Evolutionary conservation across 208 protist species (phyloP).

Genomic region (Trypanosoma melophagium): DNA sequence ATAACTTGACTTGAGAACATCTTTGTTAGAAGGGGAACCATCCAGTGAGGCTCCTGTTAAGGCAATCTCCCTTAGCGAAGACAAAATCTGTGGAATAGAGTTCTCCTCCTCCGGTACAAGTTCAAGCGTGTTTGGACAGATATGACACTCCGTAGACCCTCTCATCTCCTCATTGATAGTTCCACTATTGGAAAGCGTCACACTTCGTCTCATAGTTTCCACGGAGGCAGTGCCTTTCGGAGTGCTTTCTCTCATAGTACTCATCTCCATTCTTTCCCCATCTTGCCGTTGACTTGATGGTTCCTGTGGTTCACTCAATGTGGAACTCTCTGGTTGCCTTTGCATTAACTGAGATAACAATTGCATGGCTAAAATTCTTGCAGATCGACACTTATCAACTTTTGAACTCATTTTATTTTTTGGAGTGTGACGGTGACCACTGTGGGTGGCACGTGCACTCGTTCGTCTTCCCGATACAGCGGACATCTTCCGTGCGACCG

Average conservation of each 20-base stretch:
- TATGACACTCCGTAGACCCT: too few species aligned
- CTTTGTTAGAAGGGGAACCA: background rate
- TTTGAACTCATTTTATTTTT: slow-evolving; percentile 12
- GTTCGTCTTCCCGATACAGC: background rate
- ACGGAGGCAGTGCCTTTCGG: slow-evolving; percentile 9
- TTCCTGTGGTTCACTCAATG: slow-evolving; percentile 27
- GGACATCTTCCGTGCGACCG: background rate
- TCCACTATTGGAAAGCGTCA: background rate
- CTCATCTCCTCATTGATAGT: too few species aligned
- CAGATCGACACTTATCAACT: slow-evolving; percentile 25
- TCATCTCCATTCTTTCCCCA: background rate
- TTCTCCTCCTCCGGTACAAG: slow-evolving; percentile 42
- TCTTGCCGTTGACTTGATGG: slow-evolving; percentile 9
- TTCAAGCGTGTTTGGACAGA: slow-evolving; percentile 26
- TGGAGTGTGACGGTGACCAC: background rate
- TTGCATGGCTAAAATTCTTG: slow-evolving; percentile 47
- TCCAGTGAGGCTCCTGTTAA: slow-evolving; percentile 43
- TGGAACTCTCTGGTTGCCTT: slow-evolving; percentile 29
- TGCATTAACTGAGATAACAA: slow-evolving; percentile 59
- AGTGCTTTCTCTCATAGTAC: background rate
- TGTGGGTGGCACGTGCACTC: background rate
- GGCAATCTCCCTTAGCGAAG: slow-evolving; percentile 50
- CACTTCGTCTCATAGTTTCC: slow-evolving; percentile 23
- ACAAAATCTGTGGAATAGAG: slow-evolving; percentile 38
- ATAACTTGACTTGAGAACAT: background rate